phyloP scores from a whole-genome alignment of 768 basidiomycete species.

The Lactarius pseudohatsudake region DNA sequence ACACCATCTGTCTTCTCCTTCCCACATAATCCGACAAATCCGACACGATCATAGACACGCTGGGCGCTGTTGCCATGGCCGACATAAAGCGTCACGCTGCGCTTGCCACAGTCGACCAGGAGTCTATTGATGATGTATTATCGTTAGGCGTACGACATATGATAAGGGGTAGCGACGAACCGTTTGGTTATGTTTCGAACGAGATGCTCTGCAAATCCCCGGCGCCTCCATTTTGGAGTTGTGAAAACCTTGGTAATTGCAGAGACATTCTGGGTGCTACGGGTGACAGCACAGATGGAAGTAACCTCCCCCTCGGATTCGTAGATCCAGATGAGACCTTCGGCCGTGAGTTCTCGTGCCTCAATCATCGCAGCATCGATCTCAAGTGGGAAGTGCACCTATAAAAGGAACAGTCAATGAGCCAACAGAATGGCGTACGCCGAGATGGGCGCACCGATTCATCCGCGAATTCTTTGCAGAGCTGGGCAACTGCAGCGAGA shows the following conservation, averaged over 20 bases:
- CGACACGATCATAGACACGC: slow-evolving; percentile 54
- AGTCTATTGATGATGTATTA: slow-evolving; percentile 37
- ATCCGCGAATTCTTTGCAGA: slow-evolving; percentile 53
- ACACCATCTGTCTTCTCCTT: slow-evolving; percentile 41
- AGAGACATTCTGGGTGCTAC: slow-evolving; percentile 48
- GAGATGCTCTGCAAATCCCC: slow-evolving; percentile 51
- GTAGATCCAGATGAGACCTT: slow-evolving; percentile 54
- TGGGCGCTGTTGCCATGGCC: slow-evolving; percentile 51
- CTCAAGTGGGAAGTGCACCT: slow-evolving; percentile 49
- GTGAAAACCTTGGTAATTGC: slow-evolving; percentile 63
- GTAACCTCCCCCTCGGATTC: slow-evolving; percentile 44
- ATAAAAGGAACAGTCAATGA: slow-evolving; percentile 12
- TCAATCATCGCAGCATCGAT: slow-evolving; percentile 43
- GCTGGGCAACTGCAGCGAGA: slow-evolving; percentile 40
- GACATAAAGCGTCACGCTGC: slow-evolving; percentile 55
- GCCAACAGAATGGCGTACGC: not conserved
- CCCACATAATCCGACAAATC: slow-evolving; percentile 49
- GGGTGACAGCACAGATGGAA: slow-evolving; percentile 57
- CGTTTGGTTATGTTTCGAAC: slow-evolving; percentile 47
- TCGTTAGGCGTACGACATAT: slow-evolving; percentile 23
- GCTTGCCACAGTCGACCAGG: slow-evolving; percentile 44
- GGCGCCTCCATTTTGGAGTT: slow-evolving; percentile 43
- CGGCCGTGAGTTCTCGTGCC: slow-evolving; percentile 47
- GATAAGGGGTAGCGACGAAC: slow-evolving; percentile 36
- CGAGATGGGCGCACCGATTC: slow-evolving; percentile 44